These are phyloP conservation scores for Thermochaetoides dissita DNA, from an alignment of 2,329 filamentous ascomycete species.

Conservation along the genomic window DNA sequence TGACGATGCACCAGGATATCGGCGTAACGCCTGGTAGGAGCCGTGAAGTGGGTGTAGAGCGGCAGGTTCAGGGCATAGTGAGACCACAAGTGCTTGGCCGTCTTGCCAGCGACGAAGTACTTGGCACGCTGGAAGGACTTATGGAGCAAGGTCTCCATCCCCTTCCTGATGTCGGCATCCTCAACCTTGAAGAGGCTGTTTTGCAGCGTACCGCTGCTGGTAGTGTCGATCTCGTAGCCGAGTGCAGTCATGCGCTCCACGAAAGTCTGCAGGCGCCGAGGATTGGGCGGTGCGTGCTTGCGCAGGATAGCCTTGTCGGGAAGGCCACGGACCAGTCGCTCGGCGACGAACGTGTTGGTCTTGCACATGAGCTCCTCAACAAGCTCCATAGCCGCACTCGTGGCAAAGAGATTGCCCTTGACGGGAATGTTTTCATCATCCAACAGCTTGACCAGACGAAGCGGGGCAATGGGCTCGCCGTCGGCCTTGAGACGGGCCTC, in stretches of 20 bases:
- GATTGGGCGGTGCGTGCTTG: constrained; percentile 71
- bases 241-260: constrained; percentile 85
- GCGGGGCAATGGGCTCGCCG: constrained; percentile 63
- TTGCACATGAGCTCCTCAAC: constrained; percentile 93
- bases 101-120: constrained; percentile 78
- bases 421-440: constrained; percentile 98
- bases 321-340: constrained; percentile 63
- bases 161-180: constrained; percentile 79
- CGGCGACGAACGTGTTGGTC: constrained; percentile 77
- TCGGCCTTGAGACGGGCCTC: constrained; percentile 73
- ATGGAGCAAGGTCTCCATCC: constrained; percentile 89
- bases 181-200: constrained; percentile 91
- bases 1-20: constrained; percentile 94
- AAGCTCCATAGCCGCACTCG: constrained; percentile 74
- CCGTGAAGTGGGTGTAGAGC: constrained; percentile 94
- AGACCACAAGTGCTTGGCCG: constrained; percentile 60
- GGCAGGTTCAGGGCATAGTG: constrained; percentile 91
- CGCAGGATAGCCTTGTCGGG: constrained; percentile 89
- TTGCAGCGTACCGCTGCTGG: constrained; percentile 80
- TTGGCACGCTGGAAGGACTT: constrained; percentile 96
- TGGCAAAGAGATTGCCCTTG: constrained; percentile 91
- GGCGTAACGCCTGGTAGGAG: constrained; percentile 84
- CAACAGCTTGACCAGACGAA: constrained; percentile 81
- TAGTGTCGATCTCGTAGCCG: constrained; percentile 77
- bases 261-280: constrained; percentile 77